Evolutionary conservation across 1,139 yeast species (phyloP), one percentile per base, ranked within the genome.

Genomic region (Fermentozyma sake): DNA sequence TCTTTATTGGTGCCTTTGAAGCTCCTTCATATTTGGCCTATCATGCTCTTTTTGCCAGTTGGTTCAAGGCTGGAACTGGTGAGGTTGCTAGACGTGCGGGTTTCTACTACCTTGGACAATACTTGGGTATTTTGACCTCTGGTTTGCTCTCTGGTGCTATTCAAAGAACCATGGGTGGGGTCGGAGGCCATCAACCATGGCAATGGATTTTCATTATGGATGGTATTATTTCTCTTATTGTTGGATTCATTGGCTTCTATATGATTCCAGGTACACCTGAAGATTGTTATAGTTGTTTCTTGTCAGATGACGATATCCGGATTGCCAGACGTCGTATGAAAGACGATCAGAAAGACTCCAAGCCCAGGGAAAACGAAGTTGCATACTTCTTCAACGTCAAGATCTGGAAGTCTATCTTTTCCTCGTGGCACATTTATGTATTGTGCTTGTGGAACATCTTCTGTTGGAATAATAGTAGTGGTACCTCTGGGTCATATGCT

Each of bases 191-290:
- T 18, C 65, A 56, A 18, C 76, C 83, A 8, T 80, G 87, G 87
- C 68, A 78, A 55, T 80, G 87, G 86, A 73, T 77, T 54, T 80
- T 76, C 46, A 69, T 81, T 34, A 67, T 80, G 37, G 86, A 80
- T 50, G 82, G 80, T 6, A 51, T 75, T 25, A 61, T 79, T 21
- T 73, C 86, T 3, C 44, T 79, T 17, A 71, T 61, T 3, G 74
- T 81, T 29, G 86, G 82, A 9, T 15, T 80, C 13, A 52, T 76
- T 35, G 89, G 87, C 0, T 65, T 76, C 41, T 70, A 72, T 43
- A 42, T 68, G 40, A 59, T 79, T 38, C 91, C 91, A 3, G 89
- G 86, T 25, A 77, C 82, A 18, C 91, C 91, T 12, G 53, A 61
- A 33, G 66, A 70, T 29, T 73, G 79, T 41, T 69, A 71, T 49